phyloP scores from a whole-genome alignment of 352 stramenopile genomes.

The Globisporangium perplexum region DNA sequence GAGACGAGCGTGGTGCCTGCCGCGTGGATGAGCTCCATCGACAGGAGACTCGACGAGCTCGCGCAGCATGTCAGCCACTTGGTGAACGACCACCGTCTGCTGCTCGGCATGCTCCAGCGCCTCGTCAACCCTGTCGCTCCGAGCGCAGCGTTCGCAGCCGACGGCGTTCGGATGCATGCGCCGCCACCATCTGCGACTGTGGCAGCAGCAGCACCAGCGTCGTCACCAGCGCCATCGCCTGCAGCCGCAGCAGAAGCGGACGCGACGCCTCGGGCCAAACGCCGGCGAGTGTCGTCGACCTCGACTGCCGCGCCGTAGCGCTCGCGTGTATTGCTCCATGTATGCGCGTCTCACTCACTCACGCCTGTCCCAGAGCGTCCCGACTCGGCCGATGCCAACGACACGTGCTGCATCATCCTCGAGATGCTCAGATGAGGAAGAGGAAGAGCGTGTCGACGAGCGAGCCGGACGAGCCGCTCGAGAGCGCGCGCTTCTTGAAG shows the following conservation, averaged over 20 bases:
- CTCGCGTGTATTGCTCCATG: not conserved
- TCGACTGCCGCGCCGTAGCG: not conserved
- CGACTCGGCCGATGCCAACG: not conserved
- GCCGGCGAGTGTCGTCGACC: constrained; percentile 1
- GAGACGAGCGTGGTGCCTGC: not conserved
- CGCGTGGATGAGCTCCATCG: constrained; percentile 12
- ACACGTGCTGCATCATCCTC: no score
- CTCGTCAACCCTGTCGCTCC: not conserved
- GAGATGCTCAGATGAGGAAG: constrained; percentile 39
- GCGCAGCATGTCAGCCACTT: constrained; percentile 10
- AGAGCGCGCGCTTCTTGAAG: constrained; percentile 54
- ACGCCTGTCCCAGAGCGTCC: no score
- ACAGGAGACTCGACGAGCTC: constrained; percentile 3
- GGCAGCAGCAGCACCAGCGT: not conserved
- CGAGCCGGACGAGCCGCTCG: constrained; percentile 23
- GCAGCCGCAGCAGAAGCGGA: not conserved
- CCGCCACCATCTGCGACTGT: not conserved
- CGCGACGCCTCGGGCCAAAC: not conserved
- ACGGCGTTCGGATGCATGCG: not conserved
- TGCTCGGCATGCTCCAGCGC: constrained; percentile 14
- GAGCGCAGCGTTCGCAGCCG: not conserved
- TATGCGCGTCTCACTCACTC: not conserved
- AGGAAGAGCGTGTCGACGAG: constrained; percentile 63
- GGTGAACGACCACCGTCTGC: constrained; percentile 8
- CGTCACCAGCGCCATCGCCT: not conserved